phyloP scores from a whole-genome alignment of 805 yeast species.

The Candida qinlingensis region DNA sequence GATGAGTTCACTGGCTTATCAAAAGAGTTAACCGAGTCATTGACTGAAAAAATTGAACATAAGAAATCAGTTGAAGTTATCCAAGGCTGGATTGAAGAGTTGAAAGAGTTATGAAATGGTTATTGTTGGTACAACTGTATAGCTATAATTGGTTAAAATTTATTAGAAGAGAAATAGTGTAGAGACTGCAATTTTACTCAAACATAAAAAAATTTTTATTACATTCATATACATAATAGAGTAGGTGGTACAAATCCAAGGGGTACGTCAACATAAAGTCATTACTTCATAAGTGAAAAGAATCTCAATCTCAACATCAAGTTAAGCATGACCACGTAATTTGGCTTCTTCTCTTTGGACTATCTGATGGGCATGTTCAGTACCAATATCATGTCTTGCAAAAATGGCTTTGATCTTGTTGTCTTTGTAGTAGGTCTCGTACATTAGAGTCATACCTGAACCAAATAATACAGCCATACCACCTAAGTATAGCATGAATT shows the following conservation, averaged over 20 bases:
- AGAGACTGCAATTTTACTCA: too few species aligned
- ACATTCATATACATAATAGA: background rate
- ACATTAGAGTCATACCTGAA: slow-evolving; percentile 16
- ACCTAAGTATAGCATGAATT: slow-evolving; percentile 16
- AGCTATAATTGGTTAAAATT: background rate
- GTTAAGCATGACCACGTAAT: slow-evolving; percentile 2
- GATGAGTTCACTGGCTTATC: slow-evolving; percentile 33
- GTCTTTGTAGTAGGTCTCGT: slow-evolving; percentile 20
- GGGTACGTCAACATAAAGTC: background rate
- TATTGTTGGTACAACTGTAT: background rate
- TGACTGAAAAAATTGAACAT: slow-evolving; percentile 29
- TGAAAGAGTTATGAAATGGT: slow-evolving; percentile 16
- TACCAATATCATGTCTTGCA: slow-evolving; percentile 9
- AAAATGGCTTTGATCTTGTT: slow-evolving; percentile 24
- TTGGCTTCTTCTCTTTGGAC: slow-evolving; percentile 3
- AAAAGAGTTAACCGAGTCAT: slow-evolving; percentile 29
- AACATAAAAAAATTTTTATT: too few species aligned
- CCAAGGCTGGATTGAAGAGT: slow-evolving; percentile 30
- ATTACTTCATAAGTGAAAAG: background rate
- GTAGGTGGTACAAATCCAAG: background rate
- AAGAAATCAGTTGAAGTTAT: slow-evolving; percentile 26
- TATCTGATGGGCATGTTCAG: slow-evolving; percentile 4
- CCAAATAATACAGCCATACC: slow-evolving; percentile 18
- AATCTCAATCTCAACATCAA: background rate
- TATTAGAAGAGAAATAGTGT: too few species aligned